These are phyloP conservation scores for Yamadazyma siamensis DNA, from an alignment of 1,139 yeast species.

Conservation along the genomic window DNA sequence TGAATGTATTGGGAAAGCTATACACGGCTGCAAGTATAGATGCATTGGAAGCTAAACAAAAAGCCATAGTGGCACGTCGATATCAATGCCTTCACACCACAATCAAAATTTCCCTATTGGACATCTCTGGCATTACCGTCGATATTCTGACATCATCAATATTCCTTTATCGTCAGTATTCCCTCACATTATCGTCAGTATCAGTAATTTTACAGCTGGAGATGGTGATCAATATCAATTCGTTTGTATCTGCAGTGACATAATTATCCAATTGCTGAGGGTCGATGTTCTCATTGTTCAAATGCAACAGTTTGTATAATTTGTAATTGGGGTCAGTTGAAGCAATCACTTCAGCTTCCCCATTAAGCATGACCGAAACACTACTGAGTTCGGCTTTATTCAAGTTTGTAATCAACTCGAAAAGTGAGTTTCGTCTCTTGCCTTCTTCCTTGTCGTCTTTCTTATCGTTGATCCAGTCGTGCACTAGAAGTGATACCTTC, in stretches of 20 bases:
- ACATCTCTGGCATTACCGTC: too few relatives aligned
- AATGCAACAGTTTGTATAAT: conserved; percentile 56
- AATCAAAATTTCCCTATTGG: too few relatives aligned
- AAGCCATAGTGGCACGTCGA: too few relatives aligned
- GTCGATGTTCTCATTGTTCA: conserved; percentile 66
- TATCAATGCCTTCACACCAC: too few relatives aligned
- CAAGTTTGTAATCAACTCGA: conserved; percentile 64
- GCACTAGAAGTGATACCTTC: conserved; percentile 73
- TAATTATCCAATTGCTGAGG: conserved; percentile 55
- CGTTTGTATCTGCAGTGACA: conserved; percentile 53
- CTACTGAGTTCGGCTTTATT: conserved; percentile 76
- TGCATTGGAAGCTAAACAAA: too few relatives aligned
- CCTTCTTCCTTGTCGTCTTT: conserved; percentile 17
- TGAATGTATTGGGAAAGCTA: too few relatives aligned
- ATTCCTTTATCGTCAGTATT: conserved; percentile 33
- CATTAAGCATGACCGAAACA: conserved; percentile 75
- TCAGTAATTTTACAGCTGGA: conserved; percentile 79
- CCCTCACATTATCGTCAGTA: conserved; percentile 60
- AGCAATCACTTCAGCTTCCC: conserved; percentile 59
- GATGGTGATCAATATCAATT: conserved; percentile 62
- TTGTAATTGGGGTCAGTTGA: conserved; percentile 35
- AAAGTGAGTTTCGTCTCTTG: conserved; percentile 42
- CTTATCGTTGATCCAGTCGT: conserved; percentile 78
- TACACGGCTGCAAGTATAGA: too few relatives aligned
- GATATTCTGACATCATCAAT: too few relatives aligned